Conservation (phyloP, 805 yeast species). For the Saccharomycopsis sp. region DNA sequence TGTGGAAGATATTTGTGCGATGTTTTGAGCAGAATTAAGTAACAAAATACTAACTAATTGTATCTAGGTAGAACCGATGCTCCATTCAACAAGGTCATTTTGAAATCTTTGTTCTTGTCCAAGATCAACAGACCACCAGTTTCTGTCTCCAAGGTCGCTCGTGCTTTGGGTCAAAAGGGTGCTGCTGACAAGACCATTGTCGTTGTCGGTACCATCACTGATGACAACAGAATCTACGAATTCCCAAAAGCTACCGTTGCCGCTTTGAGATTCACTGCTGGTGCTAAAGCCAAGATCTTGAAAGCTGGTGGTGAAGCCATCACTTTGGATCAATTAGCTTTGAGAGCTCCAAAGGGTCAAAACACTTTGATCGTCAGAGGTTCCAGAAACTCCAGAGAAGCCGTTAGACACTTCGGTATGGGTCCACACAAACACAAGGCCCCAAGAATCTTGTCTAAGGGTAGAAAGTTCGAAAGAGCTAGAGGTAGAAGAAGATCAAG, state of each 20-base stretch:
- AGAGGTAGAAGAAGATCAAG: slow-evolving; percentile 99
- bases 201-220: slow-evolving; percentile 99
- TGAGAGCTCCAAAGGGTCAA: slow-evolving; percentile 98
- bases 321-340: slow-evolving; percentile 98
- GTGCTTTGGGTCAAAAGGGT: slow-evolving; percentile 77
- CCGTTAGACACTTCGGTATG: slow-evolving; percentile 99
- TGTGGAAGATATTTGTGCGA: not conserved
- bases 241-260: slow-evolving; percentile 98
- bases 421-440: slow-evolving; percentile 99
- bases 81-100: slow-evolving; percentile 96
- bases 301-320: slow-evolving; percentile 99
- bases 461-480: slow-evolving; percentile 99
- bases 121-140: slow-evolving; percentile 99
- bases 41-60: slow-evolving; percentile 28
- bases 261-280: slow-evolving; percentile 98
- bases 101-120: slow-evolving; percentile 91
- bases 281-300: slow-evolving; percentile 94
- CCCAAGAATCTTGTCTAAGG: slow-evolving; percentile 94
- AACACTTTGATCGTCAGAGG: slow-evolving; percentile 98
- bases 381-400: slow-evolving; percentile 98
- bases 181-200: slow-evolving; percentile 89
- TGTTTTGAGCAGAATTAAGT: slow-evolving; percentile 19
- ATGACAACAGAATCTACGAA: slow-evolving; percentile 88
- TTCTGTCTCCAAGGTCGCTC: slow-evolving; percentile 84
- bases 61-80: slow-evolving; percentile 91